Conservation (phyloP, 371 early-diverging fungal species). For the Umbelopsis sp. region DNA sequence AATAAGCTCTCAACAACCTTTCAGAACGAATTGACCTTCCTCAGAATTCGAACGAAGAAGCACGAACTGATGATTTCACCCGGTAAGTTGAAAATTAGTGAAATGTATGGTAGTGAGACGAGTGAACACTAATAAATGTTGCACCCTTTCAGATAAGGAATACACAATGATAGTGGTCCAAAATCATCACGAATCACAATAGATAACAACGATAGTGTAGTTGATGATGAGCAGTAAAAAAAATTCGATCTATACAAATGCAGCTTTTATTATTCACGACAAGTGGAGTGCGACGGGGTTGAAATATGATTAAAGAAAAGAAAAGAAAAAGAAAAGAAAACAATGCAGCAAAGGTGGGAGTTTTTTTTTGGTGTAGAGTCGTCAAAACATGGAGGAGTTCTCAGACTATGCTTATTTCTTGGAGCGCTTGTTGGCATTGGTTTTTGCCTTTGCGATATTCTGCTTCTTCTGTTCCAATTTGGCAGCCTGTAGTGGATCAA, state of each 20-base stretch:
- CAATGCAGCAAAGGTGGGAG: not conserved
- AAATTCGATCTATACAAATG: slow-evolving; percentile 11
- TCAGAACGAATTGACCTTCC: slow-evolving; percentile 91
- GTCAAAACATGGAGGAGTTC: not conserved
- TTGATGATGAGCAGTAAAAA: not conserved
- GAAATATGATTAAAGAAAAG: slow-evolving; percentile 11
- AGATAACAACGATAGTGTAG: not conserved
- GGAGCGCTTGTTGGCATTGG: slow-evolving; percentile 13
- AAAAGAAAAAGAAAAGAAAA: not conserved
- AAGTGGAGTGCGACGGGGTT: not conserved
- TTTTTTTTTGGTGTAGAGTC: not conserved
- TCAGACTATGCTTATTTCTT: slow-evolving; percentile 33
- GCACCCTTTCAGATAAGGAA: slow-evolving; percentile 68
- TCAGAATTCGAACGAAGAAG: slow-evolving; percentile 89
- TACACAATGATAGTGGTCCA: slow-evolving; percentile 90
- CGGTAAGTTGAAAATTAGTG: slow-evolving; percentile 47
- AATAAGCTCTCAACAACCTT: not conserved
- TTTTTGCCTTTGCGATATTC: slow-evolving; percentile 24
- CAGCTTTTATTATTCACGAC: slow-evolving; percentile 19
- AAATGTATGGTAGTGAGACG: not conserved
- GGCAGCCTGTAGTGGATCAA: slow-evolving; percentile 21
- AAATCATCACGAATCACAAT: slow-evolving; percentile 59
- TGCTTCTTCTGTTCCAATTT: slow-evolving; percentile 51
- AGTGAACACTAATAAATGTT: too few relatives aligned
- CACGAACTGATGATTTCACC: slow-evolving; percentile 96